Conservation (phyloP, 148 eudicot genomes). For the Rhododendron ovatum region DNA sequence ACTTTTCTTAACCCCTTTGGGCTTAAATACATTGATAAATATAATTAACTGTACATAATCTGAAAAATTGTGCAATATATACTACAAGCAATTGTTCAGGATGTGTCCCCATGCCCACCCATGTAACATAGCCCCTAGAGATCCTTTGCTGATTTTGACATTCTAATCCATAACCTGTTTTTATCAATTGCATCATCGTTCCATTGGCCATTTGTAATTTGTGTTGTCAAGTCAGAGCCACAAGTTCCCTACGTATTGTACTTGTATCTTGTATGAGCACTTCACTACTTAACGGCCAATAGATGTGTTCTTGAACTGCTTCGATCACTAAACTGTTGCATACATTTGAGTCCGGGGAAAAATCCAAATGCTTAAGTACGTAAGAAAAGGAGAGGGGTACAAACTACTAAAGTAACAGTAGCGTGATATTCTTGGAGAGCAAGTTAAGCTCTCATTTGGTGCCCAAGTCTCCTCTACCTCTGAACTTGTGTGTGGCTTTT, state of each 20-base stretch:
- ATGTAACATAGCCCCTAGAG: not conserved
- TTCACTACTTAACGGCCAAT: not conserved
- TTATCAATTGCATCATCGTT: not conserved
- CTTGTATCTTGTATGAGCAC: not conserved
- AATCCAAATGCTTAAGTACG: not conserved
- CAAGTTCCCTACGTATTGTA: not conserved
- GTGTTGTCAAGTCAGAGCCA: not conserved
- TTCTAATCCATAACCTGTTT: not conserved
- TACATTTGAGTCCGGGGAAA: not conserved
- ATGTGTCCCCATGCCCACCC: too few relatives aligned
- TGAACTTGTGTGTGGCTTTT: not conserved
- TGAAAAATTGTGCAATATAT: too few relatives aligned
- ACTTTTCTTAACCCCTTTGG: too few relatives aligned
- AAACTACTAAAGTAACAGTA: not conserved
- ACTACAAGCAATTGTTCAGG: too few relatives aligned
- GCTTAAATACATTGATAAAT: too few relatives aligned
- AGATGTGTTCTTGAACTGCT: not conserved
- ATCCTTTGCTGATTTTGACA: not conserved
- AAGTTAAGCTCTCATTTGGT: not conserved
- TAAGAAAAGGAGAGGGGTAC: not conserved
- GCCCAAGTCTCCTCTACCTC: not conserved
- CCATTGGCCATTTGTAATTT: not conserved
- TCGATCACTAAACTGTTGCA: not conserved
- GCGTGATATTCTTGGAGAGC: not conserved
- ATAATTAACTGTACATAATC: too few relatives aligned